Evolutionary conservation across 768 basidiomycete genomes (phyloP).

Genomic region (Suillus tomentosus): DNA sequence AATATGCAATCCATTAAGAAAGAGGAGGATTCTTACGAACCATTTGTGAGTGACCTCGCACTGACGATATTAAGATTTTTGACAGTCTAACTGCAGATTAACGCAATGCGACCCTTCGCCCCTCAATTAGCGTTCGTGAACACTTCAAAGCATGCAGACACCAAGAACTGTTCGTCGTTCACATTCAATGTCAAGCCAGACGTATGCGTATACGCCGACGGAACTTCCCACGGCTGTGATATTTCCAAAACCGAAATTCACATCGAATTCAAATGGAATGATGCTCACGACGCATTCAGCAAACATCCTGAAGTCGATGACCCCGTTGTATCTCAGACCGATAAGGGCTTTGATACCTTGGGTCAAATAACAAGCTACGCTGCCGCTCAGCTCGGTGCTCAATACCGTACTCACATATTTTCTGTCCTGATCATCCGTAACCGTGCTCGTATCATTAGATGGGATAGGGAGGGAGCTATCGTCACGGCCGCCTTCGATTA

Average conservation of each 20-base stretch:
- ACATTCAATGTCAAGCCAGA: conserved; percentile 13
- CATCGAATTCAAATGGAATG: no score
- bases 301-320: no score
- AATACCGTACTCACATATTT: neutral
- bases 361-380: neutral
- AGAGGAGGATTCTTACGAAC: no score
- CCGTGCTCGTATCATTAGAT: no score
- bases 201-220: conserved; percentile 7
- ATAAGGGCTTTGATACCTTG: neutral
- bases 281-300: no score
- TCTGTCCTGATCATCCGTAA: no score
- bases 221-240: no score
- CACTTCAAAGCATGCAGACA: neutral
- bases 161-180: neutral
- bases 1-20: no score
- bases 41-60: neutral
- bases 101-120: conserved; percentile 7
- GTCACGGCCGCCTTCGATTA: no score
- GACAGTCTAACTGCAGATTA: neutral
- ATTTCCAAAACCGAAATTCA: no score
- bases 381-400: neutral
- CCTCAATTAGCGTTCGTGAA: conserved; percentile 7
- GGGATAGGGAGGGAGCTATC: no score
- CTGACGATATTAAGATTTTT: neutral
- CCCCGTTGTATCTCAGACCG: neutral